Evolutionary conservation across 805 yeast species (phyloP).

Genomic region (Debaryomyces prosopidis): DNA sequence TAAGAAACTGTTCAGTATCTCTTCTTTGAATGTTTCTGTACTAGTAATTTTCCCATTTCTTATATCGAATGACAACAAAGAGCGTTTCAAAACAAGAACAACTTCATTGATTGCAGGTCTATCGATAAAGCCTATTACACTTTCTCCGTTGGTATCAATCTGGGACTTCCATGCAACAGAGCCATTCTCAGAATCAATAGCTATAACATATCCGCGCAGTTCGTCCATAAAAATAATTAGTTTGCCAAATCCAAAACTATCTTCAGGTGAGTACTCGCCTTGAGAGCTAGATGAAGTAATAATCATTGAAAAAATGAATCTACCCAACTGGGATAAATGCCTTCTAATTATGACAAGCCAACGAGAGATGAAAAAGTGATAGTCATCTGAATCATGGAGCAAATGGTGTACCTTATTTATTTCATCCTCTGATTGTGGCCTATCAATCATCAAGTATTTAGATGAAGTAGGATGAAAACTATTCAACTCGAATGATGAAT

Average conservation of each 20-base stretch:
- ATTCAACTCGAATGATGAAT: neutral
- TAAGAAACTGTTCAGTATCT: neutral
- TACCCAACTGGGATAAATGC: slow-evolving; percentile 37
- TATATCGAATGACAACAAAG: slow-evolving; percentile 8
- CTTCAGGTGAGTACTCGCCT: slow-evolving; percentile 11
- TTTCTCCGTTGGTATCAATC: slow-evolving; percentile 1
- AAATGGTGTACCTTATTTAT: slow-evolving; percentile 32
- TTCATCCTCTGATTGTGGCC: slow-evolving; percentile 27
- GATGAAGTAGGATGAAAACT: slow-evolving; percentile 1
- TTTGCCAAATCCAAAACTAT: slow-evolving; percentile 33
- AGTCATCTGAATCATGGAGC: slow-evolving; percentile 24
- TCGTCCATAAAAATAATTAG: slow-evolving; percentile 28
- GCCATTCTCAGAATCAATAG: slow-evolving; percentile 43
- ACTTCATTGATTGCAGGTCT: neutral
- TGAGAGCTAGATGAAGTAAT: neutral
- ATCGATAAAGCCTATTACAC: neutral
- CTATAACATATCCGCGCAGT: slow-evolving; percentile 31
- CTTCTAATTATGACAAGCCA: slow-evolving; percentile 30
- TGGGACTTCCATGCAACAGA: slow-evolving; percentile 36
- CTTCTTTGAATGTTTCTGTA: neutral
- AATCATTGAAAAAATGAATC: slow-evolving; percentile 14
- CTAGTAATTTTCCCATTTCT: slow-evolving; percentile 16
- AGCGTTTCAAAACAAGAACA: neutral
- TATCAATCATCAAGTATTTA: slow-evolving; percentile 27
- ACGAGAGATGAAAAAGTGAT: slow-evolving; percentile 19